These are phyloP conservation scores for Sporothrix brunneoviolacea DNA, from an alignment of 2,329 filamentous ascomycete genomes.

Conservation along the genomic window DNA sequence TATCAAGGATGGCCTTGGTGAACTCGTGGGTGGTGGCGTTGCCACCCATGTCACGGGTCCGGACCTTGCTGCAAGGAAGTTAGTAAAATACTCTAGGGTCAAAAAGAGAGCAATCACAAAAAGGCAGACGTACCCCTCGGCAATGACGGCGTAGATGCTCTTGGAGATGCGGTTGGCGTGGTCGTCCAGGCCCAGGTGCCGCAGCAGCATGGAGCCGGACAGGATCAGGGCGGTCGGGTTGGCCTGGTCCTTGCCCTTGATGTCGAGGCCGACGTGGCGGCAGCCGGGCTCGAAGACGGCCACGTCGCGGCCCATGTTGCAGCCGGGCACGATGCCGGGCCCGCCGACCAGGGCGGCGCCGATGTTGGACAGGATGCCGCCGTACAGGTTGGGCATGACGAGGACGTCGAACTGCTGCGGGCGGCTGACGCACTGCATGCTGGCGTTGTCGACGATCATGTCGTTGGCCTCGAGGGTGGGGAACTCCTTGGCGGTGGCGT, in stretches of 20 bases:
- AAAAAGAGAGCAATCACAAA: too few relatives aligned
- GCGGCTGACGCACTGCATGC: slow-evolving; percentile 94
- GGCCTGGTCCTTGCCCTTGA: slow-evolving; percentile 99
- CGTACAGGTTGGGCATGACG: slow-evolving; percentile 99
- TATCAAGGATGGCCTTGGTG: slow-evolving; percentile 85
- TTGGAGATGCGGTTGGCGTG: slow-evolving; percentile 98
- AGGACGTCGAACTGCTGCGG: slow-evolving; percentile 99
- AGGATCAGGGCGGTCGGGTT: slow-evolving; percentile 96
- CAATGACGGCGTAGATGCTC: slow-evolving; percentile 70
- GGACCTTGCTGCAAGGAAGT: slow-evolving; percentile 59
- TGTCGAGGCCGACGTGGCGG: slow-evolving; percentile 98
- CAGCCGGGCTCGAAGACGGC: slow-evolving; percentile 98
- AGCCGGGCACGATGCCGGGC: slow-evolving; percentile 92
- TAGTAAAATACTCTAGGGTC: too few relatives aligned
- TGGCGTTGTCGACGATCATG: slow-evolving; percentile 99
- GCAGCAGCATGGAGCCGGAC: slow-evolving; percentile 92
- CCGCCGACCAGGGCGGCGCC: slow-evolving; percentile 94
- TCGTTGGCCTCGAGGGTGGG: slow-evolving; percentile 93
- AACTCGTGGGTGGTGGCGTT: slow-evolving; percentile 86
- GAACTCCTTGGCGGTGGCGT: slow-evolving; percentile 88
- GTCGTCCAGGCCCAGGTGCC: slow-evolving; percentile 94
- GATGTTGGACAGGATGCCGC: slow-evolving; percentile 98
- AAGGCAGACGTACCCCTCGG: slow-evolving; percentile 84
- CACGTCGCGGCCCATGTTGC: slow-evolving; percentile 98
- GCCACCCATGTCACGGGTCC: slow-evolving; percentile 96